Evolutionary conservation across 2,329 filamentous ascomycete species (phyloP), one percentile per base, ranked within the genome.

Genomic region (Hymenoscyphus albidus): DNA sequence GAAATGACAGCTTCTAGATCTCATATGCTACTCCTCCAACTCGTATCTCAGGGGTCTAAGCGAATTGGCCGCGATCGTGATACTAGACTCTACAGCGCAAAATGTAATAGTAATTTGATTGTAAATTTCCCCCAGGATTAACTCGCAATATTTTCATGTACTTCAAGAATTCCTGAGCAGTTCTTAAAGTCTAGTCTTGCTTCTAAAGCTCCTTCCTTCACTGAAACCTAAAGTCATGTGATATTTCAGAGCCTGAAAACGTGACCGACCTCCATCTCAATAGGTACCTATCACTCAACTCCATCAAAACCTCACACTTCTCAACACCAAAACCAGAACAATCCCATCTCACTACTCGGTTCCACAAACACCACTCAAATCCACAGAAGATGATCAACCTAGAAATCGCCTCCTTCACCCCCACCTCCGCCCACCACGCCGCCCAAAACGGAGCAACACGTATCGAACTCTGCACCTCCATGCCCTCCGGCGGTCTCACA

Each of bases 331-430:
- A 51, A 14, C 44, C 16, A 22, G 9, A 51, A 22, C 9, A 51
- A 22, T 13, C 18, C 44, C 13, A 13, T 51, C 18, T 13, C 16
- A 9, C 14, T 31, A 31, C 13, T 5, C 14, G 32, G 9, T 2
- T 13, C 6, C 22, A 31, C 55, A 31, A 58, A 58, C 2, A 9
- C 54, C 12, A 6, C 12, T 57, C 13, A 32, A 56, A 27, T 31
- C 5, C 22, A 56, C 13, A 13, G 31, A 57, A 57, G n/a, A 57
- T 57, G 54, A 55, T 62, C 13, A 57, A 64, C 54, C 75, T 81
- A 14, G 82, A 84, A 73, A 79, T 84, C 56, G 81, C 81, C 12
- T 81, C 78, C 67, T 84, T 84, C 74, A 79, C 75, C 57, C 55
- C 70, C 7, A 14, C 70, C 7, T 83, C 81, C 0, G 81, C 80